Evolutionary conservation across 176 grass and related monocot species (phyloP), one percentile per base, ranked within the genome.

Genomic region (Themeda triandra): DNA sequence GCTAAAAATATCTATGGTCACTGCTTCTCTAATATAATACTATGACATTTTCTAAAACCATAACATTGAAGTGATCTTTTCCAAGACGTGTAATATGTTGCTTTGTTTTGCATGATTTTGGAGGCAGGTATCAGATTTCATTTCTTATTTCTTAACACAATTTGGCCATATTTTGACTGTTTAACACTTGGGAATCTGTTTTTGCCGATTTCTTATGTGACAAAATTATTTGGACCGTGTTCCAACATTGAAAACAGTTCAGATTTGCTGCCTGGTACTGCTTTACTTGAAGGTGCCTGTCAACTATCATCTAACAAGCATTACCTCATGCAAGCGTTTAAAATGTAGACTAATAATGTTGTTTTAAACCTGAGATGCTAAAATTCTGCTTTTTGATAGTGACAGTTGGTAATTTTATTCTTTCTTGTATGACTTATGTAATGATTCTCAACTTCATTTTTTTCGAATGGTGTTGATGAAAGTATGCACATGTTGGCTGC

Each of bases 131-230:
- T 63, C 42, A 17, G 14, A 54, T 86, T 80, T 27, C 65, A 24
- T 73, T 66, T 86, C 67, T 41, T 73, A 32, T 51, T 74, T 80
- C 40, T 30, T 9, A 66, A 73, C 63, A 73, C 35, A 21, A 30
- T 14, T 37, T 63, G 31, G 7, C 13, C 64, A 30, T 79, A 21
- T 46, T 66, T 77, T 11, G 36, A 64, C 40, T 80, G 13, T 72
- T 45, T 25, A 21, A 2, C 25, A 30, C 15, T 75, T 75, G 28
- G 5, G 44, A 53, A 23, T 51, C 15, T 19, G 45, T 75, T 42
- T 24, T 24, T 42, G 37, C 68, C n/a, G 11, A 11, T 31, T 75
- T 7, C 0, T 32, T 28, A 75, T 33, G 45, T 17, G 1, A 23
- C 11, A 30, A 46, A 31, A 46, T 10, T 74, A 31, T 74, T 49